Base-by-base conservation (phyloP, 1,139 yeast genomes). In the Blastobotrys apis region DNA sequence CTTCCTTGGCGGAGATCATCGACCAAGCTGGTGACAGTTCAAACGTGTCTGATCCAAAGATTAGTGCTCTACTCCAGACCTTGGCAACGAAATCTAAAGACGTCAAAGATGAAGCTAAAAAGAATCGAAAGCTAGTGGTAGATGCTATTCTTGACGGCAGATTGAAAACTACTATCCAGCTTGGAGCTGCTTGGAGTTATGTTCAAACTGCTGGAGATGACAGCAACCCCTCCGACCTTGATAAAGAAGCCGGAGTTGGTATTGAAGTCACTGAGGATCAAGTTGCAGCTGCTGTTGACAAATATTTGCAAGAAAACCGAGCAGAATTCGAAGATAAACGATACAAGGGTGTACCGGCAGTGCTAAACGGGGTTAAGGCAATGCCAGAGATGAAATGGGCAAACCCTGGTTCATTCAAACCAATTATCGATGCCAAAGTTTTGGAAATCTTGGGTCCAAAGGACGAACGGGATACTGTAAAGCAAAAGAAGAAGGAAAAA, bases 381-480 rank as follows among this genome's bases (percentile, higher is more conserved):
- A 62, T 87, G 44, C 81, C 88, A 2, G 76, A 71, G 22, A 74
- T 92, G 65, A 87, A 85, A 66, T 92, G 97, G 96, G 98, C 97
- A 9, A 77, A 84, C 44, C 94, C 97, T 33, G 77, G 80, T 41
- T 70, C 78, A 47, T 85, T 92, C 69, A 92, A 92, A 67, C 95
- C 95, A 13, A 73, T 78, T 21, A 84, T 92, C 53, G 98, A 92
- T 61, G 80, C 74, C 39, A 78, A 84, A 57, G 71, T 88, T 20
- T 68, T 85, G 52, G 78, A 69, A 37, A 66, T 81, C 22, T 68
- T 88, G 44, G 98, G 98, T 19, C 97, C 98, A 41, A 92, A 90
- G 66, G 98, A 92, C 62, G 98, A 90, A 61, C 80, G 98, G 52
- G 98, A 92, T 63, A 73, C 81, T 20, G 75, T 81, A 45, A 85